phyloP scores from a whole-genome alignment of 768 basidiomycete genomes.

The Boletus insuetus region DNA sequence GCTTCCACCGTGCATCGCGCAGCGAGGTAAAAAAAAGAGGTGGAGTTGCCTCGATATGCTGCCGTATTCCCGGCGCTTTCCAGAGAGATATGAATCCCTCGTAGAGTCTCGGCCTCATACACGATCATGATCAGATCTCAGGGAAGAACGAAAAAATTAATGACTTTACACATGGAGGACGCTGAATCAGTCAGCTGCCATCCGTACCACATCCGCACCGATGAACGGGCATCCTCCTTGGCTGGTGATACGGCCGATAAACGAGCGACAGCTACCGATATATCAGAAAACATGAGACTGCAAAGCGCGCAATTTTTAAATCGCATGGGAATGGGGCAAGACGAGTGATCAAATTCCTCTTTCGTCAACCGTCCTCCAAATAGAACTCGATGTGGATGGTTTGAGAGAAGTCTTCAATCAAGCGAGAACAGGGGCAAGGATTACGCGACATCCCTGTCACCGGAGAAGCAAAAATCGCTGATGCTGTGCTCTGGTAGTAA shows the following conservation, averaged over 20 bases:
- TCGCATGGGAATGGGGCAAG: neutral
- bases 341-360: neutral
- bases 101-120: conserved; percentile 5
- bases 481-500: conserved; percentile 19
- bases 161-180: conserved; percentile 2
- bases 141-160: conserved; percentile 6
- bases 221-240: neutral
- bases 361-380: conserved; percentile 3
- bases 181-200: conserved; percentile 5
- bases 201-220: conserved; percentile 5
- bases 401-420: neutral
- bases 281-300: neutral
- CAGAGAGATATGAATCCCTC: conserved; percentile 7
- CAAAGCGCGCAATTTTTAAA: neutral
- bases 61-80: conserved; percentile 5
- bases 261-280: neutral
- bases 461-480: conserved; percentile 17
- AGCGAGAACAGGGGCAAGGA: conserved; percentile 5
- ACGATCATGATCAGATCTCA: conserved; percentile 13
- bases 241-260: neutral
- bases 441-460: conserved; percentile 21
- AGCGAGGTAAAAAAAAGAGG: neutral
- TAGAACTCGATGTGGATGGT: neutral
- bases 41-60: conserved; percentile 2
- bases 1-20: neutral